Percentiles rank a stretch among this genome's conserved stretches.
Evolutionary conservation across 1,139 yeast genomes (phyloP).

Genomic region (Saccharomyces hybrid): DNA sequence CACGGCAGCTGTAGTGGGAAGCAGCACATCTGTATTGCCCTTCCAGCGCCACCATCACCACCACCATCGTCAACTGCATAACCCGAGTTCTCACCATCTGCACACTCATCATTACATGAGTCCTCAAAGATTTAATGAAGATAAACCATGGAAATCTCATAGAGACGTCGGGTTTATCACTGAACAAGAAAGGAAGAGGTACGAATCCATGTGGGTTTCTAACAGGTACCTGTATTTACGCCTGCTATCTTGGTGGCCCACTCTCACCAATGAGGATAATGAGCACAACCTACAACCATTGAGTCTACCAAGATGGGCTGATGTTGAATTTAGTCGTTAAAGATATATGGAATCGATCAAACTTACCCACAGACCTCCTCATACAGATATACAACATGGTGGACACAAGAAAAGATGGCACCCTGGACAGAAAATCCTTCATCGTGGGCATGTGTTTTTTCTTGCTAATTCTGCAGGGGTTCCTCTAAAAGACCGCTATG

Average conservation of each 20-base stretch:
- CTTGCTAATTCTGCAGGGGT: too few relatives aligned
- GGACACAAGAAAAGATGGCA: slow-evolving; percentile 69
- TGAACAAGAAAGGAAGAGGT: slow-evolving; percentile 72
- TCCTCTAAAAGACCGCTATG: too few relatives aligned
- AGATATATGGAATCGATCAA: slow-evolving; percentile 73
- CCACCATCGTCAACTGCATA: slow-evolving; percentile 9
- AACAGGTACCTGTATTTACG: slow-evolving; percentile 63
- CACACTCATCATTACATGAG: slow-evolving; percentile 3
- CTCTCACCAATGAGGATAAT: slow-evolving; percentile 22
- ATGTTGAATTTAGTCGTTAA: slow-evolving; percentile 51
- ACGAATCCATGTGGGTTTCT: slow-evolving; percentile 91
- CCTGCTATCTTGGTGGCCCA: slow-evolving; percentile 30
- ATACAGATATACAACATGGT: slow-evolving; percentile 72
- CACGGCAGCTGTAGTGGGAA: slow-evolving; percentile 12
- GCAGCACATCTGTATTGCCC: slow-evolving; percentile 2
- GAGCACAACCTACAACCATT: slow-evolving; percentile 4
- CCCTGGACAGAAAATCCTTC: slow-evolving; percentile 72
- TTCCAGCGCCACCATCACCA: slow-evolving; percentile 8
- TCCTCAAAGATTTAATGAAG: slow-evolving; percentile 58
- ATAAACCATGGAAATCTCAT: slow-evolving; percentile 94
- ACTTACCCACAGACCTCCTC: slow-evolving; percentile 57
- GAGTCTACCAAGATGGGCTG: slow-evolving; percentile 36
- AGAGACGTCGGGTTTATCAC: slow-evolving; percentile 51
- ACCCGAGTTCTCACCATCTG: neutral
- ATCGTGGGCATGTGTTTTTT: slow-evolving; percentile 74